These are phyloP conservation scores for Pichia membranifaciens DNA, from an alignment of 805 yeast species.

Conservation along the genomic window DNA sequence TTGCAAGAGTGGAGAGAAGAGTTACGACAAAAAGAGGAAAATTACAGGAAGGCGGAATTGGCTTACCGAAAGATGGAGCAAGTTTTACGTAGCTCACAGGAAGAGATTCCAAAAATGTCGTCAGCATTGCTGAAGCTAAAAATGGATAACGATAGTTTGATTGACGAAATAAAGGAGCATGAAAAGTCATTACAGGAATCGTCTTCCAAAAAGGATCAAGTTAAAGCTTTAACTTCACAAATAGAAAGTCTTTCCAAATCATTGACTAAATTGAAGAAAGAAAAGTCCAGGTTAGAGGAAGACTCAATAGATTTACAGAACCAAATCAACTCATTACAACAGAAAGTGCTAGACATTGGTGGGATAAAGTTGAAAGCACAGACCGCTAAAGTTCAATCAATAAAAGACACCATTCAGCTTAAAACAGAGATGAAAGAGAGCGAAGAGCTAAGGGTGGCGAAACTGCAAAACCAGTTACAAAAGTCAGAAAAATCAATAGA, in stretches of 20 bases:
- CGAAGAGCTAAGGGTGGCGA: conserved; percentile 51
- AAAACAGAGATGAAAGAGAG: conserved; percentile 49
- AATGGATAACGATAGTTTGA: conserved; percentile 60
- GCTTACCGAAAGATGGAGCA: conserved; percentile 54
- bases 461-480: conserved; percentile 57
- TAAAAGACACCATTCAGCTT: conserved; percentile 59
- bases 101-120: conserved; percentile 66
- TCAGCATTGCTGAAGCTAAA: conserved; percentile 49
- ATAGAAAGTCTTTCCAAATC: conserved; percentile 31
- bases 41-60: conserved; percentile 24
- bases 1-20: conserved; percentile 50
- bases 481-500: conserved; percentile 45
- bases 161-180: conserved; percentile 46
- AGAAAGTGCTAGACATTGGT: conserved; percentile 82
- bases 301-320: conserved; percentile 52
- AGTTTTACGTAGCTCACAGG: conserved; percentile 52
- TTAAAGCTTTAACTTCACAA: conserved; percentile 25
- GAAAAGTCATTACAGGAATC: conserved; percentile 38
- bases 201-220: conserved; percentile 24
- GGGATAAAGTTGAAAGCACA: conserved; percentile 80
- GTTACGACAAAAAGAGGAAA: conserved; percentile 49
- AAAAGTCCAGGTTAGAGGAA: conserved; percentile 36
- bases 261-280: conserved; percentile 26
- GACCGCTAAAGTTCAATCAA: conserved; percentile 73
- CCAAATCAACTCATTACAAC: conserved; percentile 58